Evolutionary conservation across 1,139 yeast genomes (phyloP), one percentile per base, ranked within the genome.

Genomic region (Taiozyma sp.): DNA sequence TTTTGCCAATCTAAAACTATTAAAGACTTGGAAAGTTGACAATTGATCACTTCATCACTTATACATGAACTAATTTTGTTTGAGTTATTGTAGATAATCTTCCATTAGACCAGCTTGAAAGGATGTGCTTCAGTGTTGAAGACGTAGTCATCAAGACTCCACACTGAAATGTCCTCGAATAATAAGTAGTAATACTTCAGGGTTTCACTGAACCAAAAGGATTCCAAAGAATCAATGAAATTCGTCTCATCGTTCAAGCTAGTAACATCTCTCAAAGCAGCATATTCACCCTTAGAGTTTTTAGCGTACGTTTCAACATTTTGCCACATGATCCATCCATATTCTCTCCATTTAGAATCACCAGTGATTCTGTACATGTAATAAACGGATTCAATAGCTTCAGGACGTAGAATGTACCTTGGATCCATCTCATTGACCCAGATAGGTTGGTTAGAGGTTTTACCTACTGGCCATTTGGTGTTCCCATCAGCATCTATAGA

Each of bases 51-150:
- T 3, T 40, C 14, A 2, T 13, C 16, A 23, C 7, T 13, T 40
- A 12, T 23, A 14, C 29, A 40, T 19, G 7, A 40, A 40, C 43
- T 23, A 16, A 12, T 23, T 23, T 44, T 19, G 9, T 29, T 12
- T 30, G 13, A 30, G 22, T 14, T n/a, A 38, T 38, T 14, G 41
- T 38, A 22, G 23, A 10, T 9, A 19, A 24, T 19, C 12, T 22
- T 22, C 28, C 30, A 42, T 19, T 32, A 27, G 13, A 42, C 54
- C 43, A 60, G 48, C 48, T 78, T 82, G 68, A 87, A 78, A 23
- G 93, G 87, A 67, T 88, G 96, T 0, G 95, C 96, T 62, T 87
- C 91, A 9, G 91, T 83, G 62, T 88, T 87, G 67, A 83, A 83
- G 12, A 88, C 87, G 62, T 79, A 86, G 48, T 87, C 79, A 62